Evolutionary conservation across 2,329 filamentous ascomycete genomes (phyloP).

Genomic region (Hypoxylon sp.): DNA sequence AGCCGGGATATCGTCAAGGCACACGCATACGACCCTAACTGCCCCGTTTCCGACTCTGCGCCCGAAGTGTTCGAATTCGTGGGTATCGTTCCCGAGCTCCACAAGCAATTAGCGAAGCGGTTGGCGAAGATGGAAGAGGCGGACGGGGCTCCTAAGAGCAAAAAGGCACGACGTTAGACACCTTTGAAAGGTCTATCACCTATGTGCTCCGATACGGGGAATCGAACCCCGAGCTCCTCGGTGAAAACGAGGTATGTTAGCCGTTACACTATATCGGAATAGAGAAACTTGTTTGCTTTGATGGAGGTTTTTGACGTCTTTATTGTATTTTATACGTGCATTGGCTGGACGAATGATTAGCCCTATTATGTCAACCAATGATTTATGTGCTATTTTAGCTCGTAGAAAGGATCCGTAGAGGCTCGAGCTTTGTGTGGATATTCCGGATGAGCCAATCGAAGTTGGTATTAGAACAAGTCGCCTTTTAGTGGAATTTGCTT

Average conservation of each 20-base stretch:
- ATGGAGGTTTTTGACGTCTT: neutral
- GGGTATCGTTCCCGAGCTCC: conserved; percentile 1
- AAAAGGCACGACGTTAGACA: neutral
- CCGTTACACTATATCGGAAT: conserved; percentile 48
- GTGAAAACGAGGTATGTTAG: conserved; percentile 48
- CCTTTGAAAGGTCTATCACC: too few relatives aligned
- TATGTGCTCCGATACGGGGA: conserved; percentile 44
- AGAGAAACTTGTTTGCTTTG: neutral
- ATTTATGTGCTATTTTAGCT: conserved; percentile 19
- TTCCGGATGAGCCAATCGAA: too few relatives aligned
- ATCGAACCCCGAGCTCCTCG: conserved; percentile 49
- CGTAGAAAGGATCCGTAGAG: neutral
- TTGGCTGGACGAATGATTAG: conserved; percentile 3
- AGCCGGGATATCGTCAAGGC: neutral
- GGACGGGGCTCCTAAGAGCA: neutral
- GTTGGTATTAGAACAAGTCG: too few relatives aligned
- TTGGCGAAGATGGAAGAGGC: neutral
- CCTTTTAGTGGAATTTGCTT: too few relatives aligned
- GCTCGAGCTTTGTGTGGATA: too few relatives aligned
- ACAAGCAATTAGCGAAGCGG: neutral
- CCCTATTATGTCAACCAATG: neutral
- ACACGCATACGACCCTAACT: neutral
- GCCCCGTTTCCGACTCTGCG: neutral
- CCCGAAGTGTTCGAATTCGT: conserved; percentile 26
- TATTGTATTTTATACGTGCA: conserved; percentile 17